phyloP scores from a whole-genome alignment of 352 stramenopile genomes.

The Phytophthora aleatoria region DNA sequence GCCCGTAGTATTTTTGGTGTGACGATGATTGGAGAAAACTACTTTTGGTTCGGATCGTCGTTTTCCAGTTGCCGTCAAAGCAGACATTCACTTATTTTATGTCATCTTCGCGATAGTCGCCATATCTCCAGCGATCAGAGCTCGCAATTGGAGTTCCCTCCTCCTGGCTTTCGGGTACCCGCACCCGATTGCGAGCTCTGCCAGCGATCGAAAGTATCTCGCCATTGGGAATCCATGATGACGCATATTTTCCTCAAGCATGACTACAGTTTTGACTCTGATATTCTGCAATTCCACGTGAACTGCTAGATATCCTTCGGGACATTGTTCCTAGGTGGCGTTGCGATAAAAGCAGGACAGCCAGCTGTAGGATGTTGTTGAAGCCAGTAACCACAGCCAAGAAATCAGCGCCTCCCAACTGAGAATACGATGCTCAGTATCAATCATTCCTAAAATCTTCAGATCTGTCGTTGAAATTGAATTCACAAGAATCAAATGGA shows the following conservation, averaged over 20 bases:
- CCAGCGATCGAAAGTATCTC: background rate
- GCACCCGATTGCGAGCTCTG: too few species aligned
- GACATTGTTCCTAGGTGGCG: background rate
- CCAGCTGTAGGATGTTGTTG: background rate
- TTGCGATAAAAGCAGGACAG: conserved; percentile 2
- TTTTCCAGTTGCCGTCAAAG: background rate
- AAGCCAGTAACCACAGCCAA: background rate
- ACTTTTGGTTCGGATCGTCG: background rate
- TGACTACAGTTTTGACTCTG: conserved; percentile 4
- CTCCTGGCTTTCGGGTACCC: too few species aligned
- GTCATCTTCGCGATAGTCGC: background rate
- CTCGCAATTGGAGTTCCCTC: too few species aligned
- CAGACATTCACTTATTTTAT: background rate
- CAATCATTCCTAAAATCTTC: conserved; percentile 1
- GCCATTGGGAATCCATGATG: conserved; percentile 1
- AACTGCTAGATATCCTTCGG: conserved; percentile 2
- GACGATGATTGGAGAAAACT: background rate
- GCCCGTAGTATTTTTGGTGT: background rate
- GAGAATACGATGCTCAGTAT: background rate
- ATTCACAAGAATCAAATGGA: conserved; percentile 4
- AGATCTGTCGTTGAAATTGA: conserved; percentile 11
- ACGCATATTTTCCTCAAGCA: conserved; percentile 13
- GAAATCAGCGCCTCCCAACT: background rate
- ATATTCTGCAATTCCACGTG: conserved; percentile 5
- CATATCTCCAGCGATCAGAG: background rate